phyloP scores from a whole-genome alignment of 306 rosid genomes.

The Urtica urens region DNA sequence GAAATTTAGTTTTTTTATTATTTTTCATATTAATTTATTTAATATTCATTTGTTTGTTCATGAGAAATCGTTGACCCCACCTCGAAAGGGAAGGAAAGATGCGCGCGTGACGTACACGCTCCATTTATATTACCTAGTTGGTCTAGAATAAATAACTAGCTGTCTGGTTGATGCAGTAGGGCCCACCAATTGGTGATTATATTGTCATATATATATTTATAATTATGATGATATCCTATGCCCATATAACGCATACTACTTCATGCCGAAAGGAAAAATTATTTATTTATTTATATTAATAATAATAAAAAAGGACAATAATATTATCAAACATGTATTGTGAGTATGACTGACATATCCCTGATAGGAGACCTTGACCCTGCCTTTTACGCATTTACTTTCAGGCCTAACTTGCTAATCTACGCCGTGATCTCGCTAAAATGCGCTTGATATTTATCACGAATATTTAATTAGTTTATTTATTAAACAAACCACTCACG shows the following conservation, averaged over 20 bases:
- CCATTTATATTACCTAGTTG: slow-evolving; percentile 12
- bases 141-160: slow-evolving; percentile 9
- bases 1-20: neutral
- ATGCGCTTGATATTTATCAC: no score
- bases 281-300: neutral
- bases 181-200: slow-evolving; percentile 6
- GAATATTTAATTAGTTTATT: no score
- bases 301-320: neutral
- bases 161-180: slow-evolving; percentile 28
- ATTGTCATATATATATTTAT: neutral
- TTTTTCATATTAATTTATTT: no score
- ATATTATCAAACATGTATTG: neutral
- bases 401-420: neutral
- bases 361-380: slow-evolving; percentile 6
- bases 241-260: neutral
- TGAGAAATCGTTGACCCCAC: slow-evolving; percentile 30
- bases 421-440: neutral
- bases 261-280: neutral
- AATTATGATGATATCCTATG: neutral
- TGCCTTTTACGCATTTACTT: slow-evolving; percentile 9
- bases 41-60: neutral
- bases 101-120: slow-evolving; percentile 25
- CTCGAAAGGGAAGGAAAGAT: neutral
- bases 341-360: neutral
- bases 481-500: no score